phyloP scores from a whole-genome alignment of 129 eudicot species.

The Rutidosis leptorrhynchoides region DNA sequence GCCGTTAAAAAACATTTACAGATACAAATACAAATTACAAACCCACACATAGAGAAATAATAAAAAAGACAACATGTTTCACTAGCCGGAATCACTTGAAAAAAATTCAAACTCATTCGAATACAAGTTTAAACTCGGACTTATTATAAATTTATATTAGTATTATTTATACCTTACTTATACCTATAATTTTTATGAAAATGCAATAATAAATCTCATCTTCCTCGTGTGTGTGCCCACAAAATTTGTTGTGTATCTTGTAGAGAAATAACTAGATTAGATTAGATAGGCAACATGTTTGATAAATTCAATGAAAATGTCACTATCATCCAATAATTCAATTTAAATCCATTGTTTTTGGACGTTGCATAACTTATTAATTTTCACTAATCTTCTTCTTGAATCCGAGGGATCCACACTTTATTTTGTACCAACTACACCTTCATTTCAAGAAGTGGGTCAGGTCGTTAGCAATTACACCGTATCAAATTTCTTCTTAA shows the following conservation, averaged over 20 bases:
- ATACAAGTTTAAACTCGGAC: too few relatives aligned
- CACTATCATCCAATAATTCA: slow-evolving; percentile 3
- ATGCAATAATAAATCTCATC: too few relatives aligned
- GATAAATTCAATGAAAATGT: background rate
- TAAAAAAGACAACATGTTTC: too few relatives aligned
- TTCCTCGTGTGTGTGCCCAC: slow-evolving; percentile 1
- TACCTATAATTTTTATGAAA: too few relatives aligned
- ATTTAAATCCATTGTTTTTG: background rate
- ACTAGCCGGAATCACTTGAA: too few relatives aligned
- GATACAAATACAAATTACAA: too few relatives aligned
- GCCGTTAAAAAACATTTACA: too few relatives aligned
- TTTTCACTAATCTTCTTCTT: background rate
- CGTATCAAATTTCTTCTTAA: background rate
- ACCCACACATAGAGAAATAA: too few relatives aligned
- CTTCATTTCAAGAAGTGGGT: slow-evolving; percentile 2
- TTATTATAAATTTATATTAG: too few relatives aligned
- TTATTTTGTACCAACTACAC: background rate
- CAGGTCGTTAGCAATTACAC: background rate
- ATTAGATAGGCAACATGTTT: background rate
- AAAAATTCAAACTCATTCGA: too few relatives aligned
- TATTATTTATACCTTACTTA: too few relatives aligned
- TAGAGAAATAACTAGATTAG: background rate
- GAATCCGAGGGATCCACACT: slow-evolving; percentile 10
- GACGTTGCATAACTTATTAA: background rate
- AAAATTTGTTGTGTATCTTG: background rate